Evolutionary conservation across 352 stramenopile genomes (phyloP).

Genomic region (Phytopythium kandeliae): DNA sequence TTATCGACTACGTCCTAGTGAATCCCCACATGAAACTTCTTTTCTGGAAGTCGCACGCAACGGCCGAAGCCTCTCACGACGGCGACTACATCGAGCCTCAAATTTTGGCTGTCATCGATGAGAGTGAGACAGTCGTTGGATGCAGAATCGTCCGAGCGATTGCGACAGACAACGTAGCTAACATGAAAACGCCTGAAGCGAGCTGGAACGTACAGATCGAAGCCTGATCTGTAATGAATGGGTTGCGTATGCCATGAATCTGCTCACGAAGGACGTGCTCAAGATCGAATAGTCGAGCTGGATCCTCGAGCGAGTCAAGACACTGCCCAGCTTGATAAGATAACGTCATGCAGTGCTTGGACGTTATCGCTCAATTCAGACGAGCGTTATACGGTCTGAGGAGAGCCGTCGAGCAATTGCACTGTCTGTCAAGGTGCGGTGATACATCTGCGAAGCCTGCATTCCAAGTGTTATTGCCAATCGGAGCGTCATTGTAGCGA

Average conservation of each 20-base stretch:
- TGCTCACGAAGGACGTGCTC: constrained; percentile 16
- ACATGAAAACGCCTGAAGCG: constrained; percentile 7
- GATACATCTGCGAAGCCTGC: constrained; percentile 8
- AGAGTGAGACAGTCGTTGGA: background rate
- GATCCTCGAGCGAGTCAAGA: background rate
- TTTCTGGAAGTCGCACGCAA: constrained; percentile 9
- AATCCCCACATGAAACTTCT: background rate
- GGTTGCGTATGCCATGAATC: constrained; percentile 7
- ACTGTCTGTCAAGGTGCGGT: constrained; percentile 6
- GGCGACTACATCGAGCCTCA: constrained; percentile 1
- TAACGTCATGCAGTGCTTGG: constrained; percentile 2
- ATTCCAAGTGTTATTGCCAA: constrained; percentile 9
- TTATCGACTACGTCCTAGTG: constrained; percentile 8
- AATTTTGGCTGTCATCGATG: constrained; percentile 7
- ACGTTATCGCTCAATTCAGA: constrained; percentile 7
- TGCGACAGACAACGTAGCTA: constrained; percentile 10
- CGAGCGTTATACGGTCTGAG: background rate
- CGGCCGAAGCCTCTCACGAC: background rate
- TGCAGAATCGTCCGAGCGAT: constrained; percentile 3
- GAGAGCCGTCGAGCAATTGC: constrained; percentile 1
- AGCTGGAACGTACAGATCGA: background rate
- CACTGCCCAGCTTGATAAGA: constrained; percentile 8
- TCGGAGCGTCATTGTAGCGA: background rate
- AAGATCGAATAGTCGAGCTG: constrained; percentile 4
- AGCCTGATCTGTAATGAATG: constrained; percentile 11